Base-by-base conservation (phyloP, 169 alveolate species). In the Plasmodium sp. region DNA sequence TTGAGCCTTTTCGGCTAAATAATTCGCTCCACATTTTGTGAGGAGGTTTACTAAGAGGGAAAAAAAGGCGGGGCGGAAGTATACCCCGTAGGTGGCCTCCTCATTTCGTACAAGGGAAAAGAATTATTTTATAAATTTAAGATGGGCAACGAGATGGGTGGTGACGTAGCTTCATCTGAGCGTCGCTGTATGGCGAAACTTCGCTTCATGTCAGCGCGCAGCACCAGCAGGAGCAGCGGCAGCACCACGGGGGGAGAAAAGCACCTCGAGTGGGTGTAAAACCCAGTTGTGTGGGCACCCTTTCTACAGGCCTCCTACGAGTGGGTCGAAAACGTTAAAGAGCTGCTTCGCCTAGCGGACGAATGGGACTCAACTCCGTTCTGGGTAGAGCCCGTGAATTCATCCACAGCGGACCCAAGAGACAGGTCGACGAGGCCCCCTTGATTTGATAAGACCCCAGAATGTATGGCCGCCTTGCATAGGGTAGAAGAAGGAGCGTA, bases 391-490 rank as follows among this genome's bases (percentile, higher is more conserved):
- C 92, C 84, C 83, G 82, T 90, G 74, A 90, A 90, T 71, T 79
- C 74, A 62, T 80, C 58, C 5, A 80, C 84, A 51, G n/a, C 36
- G 12, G 90, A 31, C 5, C 83, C 94, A 22, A 90, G 43, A 71
- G 51, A 16, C 33, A 90, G 18, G n/a, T 90, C 84, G 71, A 96
- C 97, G 34, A 86, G 95, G 3, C 97, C 97, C 4, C 98, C 98
- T 72, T 95, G 95, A 71, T 27, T 94, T 22, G 97, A 96, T 18
- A 94, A 94, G 41, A 79, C 97, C 22, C 98, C 98, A 27, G 97
- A 48, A 83, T 96, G 97, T 45, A 98, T 94, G 14, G 99, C 99
- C 14, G 99, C 98, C 83, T 98, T 98, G 93, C 99, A 98, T 33
- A 98, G 95, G 51, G 98, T 93, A 73, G 98, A 96, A 73, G 95